These are phyloP conservation scores for Globisporangium okanoganense DNA, from an alignment of 352 stramenopile species.

Conservation along the genomic window DNA sequence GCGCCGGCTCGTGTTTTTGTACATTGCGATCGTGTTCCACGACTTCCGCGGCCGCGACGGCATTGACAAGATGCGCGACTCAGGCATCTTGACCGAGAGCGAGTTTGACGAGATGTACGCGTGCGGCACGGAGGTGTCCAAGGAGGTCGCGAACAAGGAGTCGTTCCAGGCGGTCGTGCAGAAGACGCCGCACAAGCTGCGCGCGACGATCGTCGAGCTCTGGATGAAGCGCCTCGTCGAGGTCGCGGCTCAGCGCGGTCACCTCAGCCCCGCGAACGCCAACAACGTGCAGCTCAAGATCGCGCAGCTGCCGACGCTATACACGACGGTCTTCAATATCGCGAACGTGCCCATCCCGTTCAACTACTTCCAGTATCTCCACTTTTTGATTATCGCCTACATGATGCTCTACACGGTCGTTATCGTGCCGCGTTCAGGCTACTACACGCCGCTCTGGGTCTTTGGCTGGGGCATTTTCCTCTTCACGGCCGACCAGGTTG, in stretches of 20 bases:
- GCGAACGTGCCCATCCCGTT: constrained; percentile 83
- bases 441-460: constrained; percentile 78
- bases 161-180: constrained; percentile 58
- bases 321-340: constrained; percentile 83
- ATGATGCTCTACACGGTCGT: constrained; percentile 84
- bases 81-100: constrained; percentile 49
- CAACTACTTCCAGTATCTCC: constrained; percentile 85
- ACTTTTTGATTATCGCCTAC: constrained; percentile 63
- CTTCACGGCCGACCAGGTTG: constrained; percentile 79
- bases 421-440: constrained; percentile 67
- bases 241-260: constrained; percentile 51
- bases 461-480: constrained; percentile 79
- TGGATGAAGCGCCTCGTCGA: constrained; percentile 78
- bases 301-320: constrained; percentile 59
- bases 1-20: constrained; percentile 73
- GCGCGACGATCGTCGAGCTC: constrained; percentile 71
- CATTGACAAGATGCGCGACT: constrained; percentile 60
- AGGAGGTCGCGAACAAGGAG: constrained; percentile 35
- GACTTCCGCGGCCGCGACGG: constrained; percentile 64
- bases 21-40: constrained; percentile 83
- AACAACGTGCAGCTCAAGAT: constrained; percentile 66
- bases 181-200: constrained; percentile 64
- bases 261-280: constrained; percentile 52
- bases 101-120: constrained; percentile 74
- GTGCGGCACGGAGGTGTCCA: constrained; percentile 56